Evolutionary conservation across 2,329 filamentous ascomycete species (phyloP).

Genomic region (Botrytis porri): DNA sequence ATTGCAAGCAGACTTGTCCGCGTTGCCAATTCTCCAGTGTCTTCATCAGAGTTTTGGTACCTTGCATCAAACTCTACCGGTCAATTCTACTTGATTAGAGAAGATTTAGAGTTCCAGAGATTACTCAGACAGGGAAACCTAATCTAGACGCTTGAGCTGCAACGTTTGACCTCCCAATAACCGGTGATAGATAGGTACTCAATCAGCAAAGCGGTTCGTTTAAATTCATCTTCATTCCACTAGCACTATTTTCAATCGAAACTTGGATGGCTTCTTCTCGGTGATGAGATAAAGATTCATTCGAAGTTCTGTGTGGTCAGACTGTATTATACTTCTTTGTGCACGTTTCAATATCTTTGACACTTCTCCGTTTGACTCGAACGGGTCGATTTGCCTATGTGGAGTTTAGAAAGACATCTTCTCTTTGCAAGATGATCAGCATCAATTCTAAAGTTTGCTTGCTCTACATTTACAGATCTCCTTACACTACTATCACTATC

Average conservation of each 20-base stretch:
- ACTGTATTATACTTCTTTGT: not conserved
- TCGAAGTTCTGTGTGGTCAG: not conserved
- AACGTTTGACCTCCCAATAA: not conserved
- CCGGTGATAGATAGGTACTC: not conserved
- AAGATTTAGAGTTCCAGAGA: not conserved
- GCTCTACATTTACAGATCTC: not conserved
- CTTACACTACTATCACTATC: not conserved
- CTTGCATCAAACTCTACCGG: not conserved
- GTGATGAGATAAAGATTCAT: not conserved
- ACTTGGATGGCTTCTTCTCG: not conserved
- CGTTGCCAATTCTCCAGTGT: not conserved
- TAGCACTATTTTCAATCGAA: not conserved
- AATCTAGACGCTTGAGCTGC: too few relatives aligned
- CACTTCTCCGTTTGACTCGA: not conserved
- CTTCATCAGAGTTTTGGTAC: not conserved
- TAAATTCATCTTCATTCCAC: not conserved
- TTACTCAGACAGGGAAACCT: not conserved
- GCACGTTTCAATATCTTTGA: not conserved
- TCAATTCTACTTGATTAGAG: not conserved
- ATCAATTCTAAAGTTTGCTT: not conserved
- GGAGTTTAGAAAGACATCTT: not conserved
- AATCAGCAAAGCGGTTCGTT: not conserved
- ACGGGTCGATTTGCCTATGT: not conserved
- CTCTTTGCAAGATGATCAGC: too few relatives aligned
- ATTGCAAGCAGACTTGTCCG: not conserved